Evolutionary conservation across 441 rosid genomes (phyloP).

Genomic region (Adansonia madagascariensis): DNA sequence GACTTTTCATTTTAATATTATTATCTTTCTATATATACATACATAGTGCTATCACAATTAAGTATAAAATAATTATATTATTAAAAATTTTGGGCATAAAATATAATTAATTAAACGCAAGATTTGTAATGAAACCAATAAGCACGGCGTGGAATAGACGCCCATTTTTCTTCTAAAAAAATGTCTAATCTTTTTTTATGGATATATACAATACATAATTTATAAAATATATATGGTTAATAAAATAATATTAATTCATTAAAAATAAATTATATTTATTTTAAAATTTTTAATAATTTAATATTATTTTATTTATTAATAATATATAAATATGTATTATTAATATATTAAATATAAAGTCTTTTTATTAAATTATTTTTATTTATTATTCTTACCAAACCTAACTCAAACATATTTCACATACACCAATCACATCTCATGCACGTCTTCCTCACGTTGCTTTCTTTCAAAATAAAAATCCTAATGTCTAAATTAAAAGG

Average conservation of each 20-base stretch:
- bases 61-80: not conserved
- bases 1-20: conserved; percentile 35
- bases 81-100: not conserved
- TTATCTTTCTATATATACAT: too few relatives aligned
- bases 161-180: not conserved
- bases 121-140: conserved; percentile 42
- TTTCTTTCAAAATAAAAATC: conserved; percentile 27
- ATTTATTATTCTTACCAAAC: not conserved
- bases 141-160: conserved; percentile 40
- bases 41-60: conserved; percentile 12
- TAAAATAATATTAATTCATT: too few relatives aligned
- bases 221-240: too few relatives aligned
- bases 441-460: conserved; percentile 81
- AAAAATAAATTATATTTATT: too few relatives aligned
- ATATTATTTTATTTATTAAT: too few relatives aligned
- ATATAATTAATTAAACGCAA: not conserved
- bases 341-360: too few relatives aligned
- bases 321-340: too few relatives aligned
- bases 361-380: not conserved
- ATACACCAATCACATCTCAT: conserved; percentile 48
- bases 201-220: too few relatives aligned
- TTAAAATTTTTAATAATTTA: too few relatives aligned
- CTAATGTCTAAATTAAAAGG: conserved; percentile 23
- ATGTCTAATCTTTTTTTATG: not conserved
- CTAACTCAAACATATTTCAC: conserved; percentile 12